Conservation (phyloP, 257 asterid genomes). For the Cordia subcordata region DNA sequence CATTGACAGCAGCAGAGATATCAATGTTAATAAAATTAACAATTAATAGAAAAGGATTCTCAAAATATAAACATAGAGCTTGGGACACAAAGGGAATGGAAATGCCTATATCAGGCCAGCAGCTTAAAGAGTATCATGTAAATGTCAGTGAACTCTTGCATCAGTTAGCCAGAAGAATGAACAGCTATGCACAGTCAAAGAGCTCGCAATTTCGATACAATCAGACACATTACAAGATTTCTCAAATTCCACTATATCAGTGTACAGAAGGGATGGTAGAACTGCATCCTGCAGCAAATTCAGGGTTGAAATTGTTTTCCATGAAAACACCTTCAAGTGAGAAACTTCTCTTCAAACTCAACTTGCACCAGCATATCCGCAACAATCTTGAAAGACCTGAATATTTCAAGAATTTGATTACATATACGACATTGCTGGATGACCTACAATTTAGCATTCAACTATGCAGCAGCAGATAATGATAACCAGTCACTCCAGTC, state of each 20-base stretch:
- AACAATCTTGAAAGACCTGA: background rate
- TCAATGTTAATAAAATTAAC: too few species aligned
- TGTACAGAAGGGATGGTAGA: background rate
- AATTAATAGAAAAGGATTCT: too few species aligned
- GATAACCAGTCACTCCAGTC: too few species aligned
- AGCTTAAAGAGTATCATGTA: too few species aligned
- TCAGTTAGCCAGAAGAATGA: background rate
- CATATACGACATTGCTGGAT: too few species aligned
- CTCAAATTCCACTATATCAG: background rate
- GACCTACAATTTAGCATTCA: too few species aligned
- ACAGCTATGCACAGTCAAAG: background rate
- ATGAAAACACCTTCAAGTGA: background rate
- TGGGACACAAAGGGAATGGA: too few species aligned
- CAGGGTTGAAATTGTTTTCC: background rate
- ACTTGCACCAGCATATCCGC: background rate
- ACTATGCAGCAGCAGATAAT: too few species aligned
- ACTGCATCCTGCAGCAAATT: background rate
- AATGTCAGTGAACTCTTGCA: background rate
- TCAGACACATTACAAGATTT: background rate
- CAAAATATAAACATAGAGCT: too few species aligned
- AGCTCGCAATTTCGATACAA: background rate
- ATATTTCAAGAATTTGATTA: background rate
- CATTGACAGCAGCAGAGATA: too few species aligned
- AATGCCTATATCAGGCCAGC: too few species aligned
- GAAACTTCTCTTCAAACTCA: background rate